A percentile compares a stretch with the other conserved stretches of the same genome.
phyloP scores from a whole-genome alignment of 1,284 basidiomycete genomes.

The Chalciporus sp. region DNA sequence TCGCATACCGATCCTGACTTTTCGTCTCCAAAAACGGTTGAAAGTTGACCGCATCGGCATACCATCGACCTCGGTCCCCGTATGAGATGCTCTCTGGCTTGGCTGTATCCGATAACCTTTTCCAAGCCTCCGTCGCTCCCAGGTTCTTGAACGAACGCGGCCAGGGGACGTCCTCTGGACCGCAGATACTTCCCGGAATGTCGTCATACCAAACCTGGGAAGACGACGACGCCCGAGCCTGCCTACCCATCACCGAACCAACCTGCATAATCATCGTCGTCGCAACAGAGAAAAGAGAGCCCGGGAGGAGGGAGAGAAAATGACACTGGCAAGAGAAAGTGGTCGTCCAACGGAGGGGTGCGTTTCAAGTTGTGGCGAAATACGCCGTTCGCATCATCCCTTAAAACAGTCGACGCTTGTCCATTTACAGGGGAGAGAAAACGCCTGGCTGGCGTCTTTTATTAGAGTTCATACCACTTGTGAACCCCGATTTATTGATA shows the following conservation, averaged over 20 bases:
- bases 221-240: constrained; percentile 36
- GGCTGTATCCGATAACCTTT: constrained; percentile 48
- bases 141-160: constrained; percentile 57
- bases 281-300: background rate
- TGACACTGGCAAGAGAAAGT: background rate
- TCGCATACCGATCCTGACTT: constrained; percentile 62
- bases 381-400: constrained; percentile 6
- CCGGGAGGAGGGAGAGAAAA: background rate
- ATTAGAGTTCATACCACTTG: constrained; percentile 23
- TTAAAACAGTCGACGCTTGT: constrained; percentile 37
- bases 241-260: constrained; percentile 20
- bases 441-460: background rate
- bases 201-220: constrained; percentile 48
- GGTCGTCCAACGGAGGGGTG: background rate
- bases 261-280: constrained; percentile 25
- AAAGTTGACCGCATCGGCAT: constrained; percentile 61
- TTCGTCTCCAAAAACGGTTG: constrained; percentile 55
- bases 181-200: constrained; percentile 58
- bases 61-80: constrained; percentile 40
- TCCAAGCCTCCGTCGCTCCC: constrained; percentile 49
- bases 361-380: constrained; percentile 3
- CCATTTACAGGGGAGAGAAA: constrained; percentile 19
- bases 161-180: constrained; percentile 64
- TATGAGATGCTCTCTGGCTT: constrained; percentile 49
- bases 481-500: constrained; percentile 27